Conservation (phyloP, 352 stramenopile genomes). For the Phytophthora chlamydospora region DNA sequence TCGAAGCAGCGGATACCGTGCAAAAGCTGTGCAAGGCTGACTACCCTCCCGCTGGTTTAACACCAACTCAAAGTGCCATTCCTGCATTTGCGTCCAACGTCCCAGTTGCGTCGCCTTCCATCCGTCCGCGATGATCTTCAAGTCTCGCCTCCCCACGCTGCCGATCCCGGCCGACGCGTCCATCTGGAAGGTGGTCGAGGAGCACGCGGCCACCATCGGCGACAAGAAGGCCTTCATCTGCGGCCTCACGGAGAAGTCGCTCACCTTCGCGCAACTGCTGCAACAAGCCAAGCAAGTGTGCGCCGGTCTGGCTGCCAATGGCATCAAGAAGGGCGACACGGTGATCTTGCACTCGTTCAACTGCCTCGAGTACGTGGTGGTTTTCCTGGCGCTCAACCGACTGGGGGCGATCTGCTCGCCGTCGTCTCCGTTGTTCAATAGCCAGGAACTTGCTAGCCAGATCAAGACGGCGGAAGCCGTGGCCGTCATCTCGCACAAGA, state of each 20-base stretch:
- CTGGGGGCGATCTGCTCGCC: conserved; percentile 53
- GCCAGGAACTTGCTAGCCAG: conserved; percentile 43
- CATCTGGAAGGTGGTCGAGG: conserved; percentile 49
- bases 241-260: conserved; percentile 42
- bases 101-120: conserved; percentile 3
- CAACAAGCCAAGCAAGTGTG: conserved; percentile 36
- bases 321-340: conserved; percentile 58
- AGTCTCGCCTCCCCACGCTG: conserved; percentile 33
- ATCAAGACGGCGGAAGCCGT: conserved; percentile 38
- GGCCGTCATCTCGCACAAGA: conserved; percentile 49
- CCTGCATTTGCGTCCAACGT: conserved; percentile 24
- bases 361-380: conserved; percentile 63
- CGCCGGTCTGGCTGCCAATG: conserved; percentile 43
- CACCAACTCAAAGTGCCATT: conserved; percentile 31
- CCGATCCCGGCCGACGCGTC: conserved; percentile 44
- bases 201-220: conserved; percentile 33
- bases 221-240: conserved; percentile 51
- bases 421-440: conserved; percentile 50
- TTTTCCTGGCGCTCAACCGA: conserved; percentile 54
- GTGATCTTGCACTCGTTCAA: conserved; percentile 66
- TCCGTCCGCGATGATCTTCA: conserved; percentile 49
- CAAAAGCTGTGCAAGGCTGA: conserved; percentile 11
- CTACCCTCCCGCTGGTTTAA: conserved; percentile 20
- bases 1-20: conserved; percentile 3
- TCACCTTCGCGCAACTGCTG: conserved; percentile 50